phyloP scores from a whole-genome alignment of 257 asterid genomes.

The Solanum chiquidenum region DNA sequence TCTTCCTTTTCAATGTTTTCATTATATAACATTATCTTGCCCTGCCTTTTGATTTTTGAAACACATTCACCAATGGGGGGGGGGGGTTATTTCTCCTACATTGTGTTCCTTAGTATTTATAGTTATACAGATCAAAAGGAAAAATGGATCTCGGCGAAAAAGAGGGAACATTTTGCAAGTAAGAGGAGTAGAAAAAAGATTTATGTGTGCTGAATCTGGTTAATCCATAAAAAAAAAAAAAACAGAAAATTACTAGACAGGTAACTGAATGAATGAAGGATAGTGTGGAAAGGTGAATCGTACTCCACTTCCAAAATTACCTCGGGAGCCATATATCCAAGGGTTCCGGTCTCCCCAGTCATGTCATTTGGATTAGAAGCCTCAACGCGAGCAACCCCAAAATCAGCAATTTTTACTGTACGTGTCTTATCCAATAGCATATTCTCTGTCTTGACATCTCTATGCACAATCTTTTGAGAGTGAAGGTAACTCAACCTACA shows the following conservation, averaged over 20 bases:
- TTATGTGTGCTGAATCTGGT: neutral
- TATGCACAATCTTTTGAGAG: slow-evolving; percentile 71
- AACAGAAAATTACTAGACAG: neutral
- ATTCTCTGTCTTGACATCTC: slow-evolving; percentile 86
- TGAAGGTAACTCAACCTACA: slow-evolving; percentile 78
- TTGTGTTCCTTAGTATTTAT: too few relatives aligned
- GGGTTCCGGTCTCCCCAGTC: slow-evolving; percentile 92
- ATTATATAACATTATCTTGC: neutral
- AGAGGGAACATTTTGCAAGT: too few relatives aligned
- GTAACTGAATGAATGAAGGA: neutral
- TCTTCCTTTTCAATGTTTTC: neutral
- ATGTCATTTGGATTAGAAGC: slow-evolving; percentile 88
- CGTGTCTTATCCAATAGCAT: slow-evolving; percentile 76
- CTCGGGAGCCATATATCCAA: slow-evolving; percentile 96
- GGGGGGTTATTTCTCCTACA: too few relatives aligned
- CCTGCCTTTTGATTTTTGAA: neutral
- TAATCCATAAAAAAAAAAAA: neutral
- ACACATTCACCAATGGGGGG: neutral
- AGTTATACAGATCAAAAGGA: too few relatives aligned
- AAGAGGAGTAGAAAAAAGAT: neutral
- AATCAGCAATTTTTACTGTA: slow-evolving; percentile 78
- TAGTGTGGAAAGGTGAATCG: neutral
- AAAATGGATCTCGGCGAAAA: too few relatives aligned
- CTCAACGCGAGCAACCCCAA: slow-evolving; percentile 87
- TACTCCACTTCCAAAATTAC: slow-evolving; percentile 15